Evolutionary conservation across 371 early-diverging fungal genomes (phyloP).

Genomic region (Mucor sp.): DNA sequence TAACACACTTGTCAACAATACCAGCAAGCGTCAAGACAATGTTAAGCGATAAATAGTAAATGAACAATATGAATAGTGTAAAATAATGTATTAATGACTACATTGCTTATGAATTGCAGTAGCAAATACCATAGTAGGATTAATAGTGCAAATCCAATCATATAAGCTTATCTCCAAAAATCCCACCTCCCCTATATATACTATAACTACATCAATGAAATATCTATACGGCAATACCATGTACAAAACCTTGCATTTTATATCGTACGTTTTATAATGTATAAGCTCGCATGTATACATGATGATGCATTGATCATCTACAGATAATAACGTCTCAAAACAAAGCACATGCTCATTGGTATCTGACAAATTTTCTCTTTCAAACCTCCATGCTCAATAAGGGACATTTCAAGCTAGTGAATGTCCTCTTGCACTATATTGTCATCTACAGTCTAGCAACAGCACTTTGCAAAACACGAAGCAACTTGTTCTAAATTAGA

Average conservation of each 20-base stretch:
- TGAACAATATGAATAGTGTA: neutral
- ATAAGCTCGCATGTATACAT: neutral
- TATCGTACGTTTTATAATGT: neutral
- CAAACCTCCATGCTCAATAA: neutral
- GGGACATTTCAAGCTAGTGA: neutral
- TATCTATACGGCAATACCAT: neutral
- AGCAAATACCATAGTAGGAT: neutral
- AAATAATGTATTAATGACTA: neutral
- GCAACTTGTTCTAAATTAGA: neutral
- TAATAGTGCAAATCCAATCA: neutral
- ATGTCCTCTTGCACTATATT: neutral
- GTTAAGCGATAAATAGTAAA: neutral
- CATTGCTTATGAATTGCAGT: neutral
- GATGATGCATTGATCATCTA: neutral
- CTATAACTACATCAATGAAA: neutral
- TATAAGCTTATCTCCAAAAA: neutral
- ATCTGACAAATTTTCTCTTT: neutral
- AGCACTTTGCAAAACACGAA: neutral
- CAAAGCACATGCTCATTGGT: neutral
- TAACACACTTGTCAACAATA: neutral
- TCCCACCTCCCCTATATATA: neutral
- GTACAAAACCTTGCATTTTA: neutral
- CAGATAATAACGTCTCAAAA: neutral
- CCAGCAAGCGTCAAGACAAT: constrained; percentile 4
- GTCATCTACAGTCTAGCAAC: neutral